Evolutionary conservation across 2,329 filamentous ascomycete species (phyloP).

Genomic region (Pyricularia grisea): DNA sequence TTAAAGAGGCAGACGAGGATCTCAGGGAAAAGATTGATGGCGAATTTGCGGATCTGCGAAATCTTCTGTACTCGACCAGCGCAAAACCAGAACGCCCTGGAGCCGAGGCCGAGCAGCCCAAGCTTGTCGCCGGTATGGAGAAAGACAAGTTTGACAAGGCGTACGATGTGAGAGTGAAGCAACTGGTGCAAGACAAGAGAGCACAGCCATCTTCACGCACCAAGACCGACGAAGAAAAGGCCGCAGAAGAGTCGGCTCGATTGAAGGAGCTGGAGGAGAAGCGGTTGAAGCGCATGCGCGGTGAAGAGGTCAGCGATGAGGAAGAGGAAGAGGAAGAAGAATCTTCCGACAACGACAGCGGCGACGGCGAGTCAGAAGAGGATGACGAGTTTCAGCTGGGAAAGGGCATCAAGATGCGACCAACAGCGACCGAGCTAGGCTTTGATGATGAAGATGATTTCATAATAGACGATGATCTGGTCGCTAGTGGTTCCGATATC

Average conservation of each 20-base stretch:
- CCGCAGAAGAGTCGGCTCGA: constrained; percentile 65
- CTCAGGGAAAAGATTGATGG: constrained; percentile 76
- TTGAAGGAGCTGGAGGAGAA: constrained; percentile 77
- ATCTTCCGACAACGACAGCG: constrained; percentile 26
- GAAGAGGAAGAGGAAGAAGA: constrained; percentile 44
- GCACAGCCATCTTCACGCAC: constrained; percentile 80
- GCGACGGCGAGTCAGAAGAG: constrained; percentile 33
- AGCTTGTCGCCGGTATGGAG: constrained; percentile 42
- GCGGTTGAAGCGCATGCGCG: constrained; percentile 77
- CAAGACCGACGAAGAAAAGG: constrained; percentile 83
- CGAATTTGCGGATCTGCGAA: constrained; percentile 67
- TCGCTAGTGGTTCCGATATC: constrained; percentile 71
- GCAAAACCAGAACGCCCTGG: constrained; percentile 21
- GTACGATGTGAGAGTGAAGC: constrained; percentile 76
- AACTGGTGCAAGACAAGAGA: constrained; percentile 75
- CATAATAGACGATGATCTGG: constrained; percentile 76
- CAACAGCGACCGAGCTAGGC: constrained; percentile 53
- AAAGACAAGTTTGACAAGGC: constrained; percentile 68
- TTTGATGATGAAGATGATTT: constrained; percentile 96
- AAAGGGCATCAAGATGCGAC: constrained; percentile 44
- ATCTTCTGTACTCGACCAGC: constrained; percentile 49
- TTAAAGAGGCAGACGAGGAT: constrained; percentile 90
- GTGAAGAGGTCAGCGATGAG: constrained; percentile 61
- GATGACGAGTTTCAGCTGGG: constrained; percentile 52
- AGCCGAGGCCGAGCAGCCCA: constrained; percentile 10